Evolutionary conservation across 1,284 basidiomycete species (phyloP).

Genomic region (Xerocomus minutiporus): DNA sequence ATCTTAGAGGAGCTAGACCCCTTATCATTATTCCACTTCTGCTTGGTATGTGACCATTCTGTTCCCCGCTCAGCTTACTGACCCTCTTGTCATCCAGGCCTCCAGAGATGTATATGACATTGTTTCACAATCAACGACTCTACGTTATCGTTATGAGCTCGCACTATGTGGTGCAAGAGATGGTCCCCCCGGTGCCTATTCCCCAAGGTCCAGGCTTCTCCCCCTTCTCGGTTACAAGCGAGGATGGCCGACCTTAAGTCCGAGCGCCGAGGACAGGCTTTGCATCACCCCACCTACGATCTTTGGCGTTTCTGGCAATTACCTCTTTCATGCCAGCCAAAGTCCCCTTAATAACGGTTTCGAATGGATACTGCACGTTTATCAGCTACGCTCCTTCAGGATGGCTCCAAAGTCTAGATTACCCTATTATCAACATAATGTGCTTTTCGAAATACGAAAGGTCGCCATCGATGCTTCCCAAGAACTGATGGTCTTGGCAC

Average conservation of each 20-base stretch:
- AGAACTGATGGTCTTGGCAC: constrained; percentile 46
- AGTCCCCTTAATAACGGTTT: constrained; percentile 36
- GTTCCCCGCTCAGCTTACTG: not conserved
- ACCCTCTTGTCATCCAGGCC: constrained; percentile 35
- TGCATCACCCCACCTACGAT: constrained; percentile 41
- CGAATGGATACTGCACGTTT: constrained; percentile 43
- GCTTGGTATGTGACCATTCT: constrained; percentile 37
- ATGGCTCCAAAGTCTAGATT: constrained; percentile 43
- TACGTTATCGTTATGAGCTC: constrained; percentile 53
- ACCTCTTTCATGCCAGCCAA: constrained; percentile 48
- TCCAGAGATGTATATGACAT: constrained; percentile 43
- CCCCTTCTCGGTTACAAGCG: constrained; percentile 46
- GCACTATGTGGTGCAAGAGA: constrained; percentile 52
- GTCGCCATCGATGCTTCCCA: constrained; percentile 49
- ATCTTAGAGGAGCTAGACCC: constrained; percentile 54
- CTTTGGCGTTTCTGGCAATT: constrained; percentile 46
- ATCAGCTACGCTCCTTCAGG: constrained; percentile 52
- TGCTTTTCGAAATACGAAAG: constrained; percentile 43
- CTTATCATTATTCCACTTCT: constrained; percentile 46
- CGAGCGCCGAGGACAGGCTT: constrained; percentile 47
- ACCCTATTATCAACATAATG: constrained; percentile 46
- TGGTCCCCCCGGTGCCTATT: constrained; percentile 39
- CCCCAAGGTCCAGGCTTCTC: constrained; percentile 42
- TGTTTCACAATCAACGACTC: constrained; percentile 43
- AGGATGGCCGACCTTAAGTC: constrained; percentile 50